Evolutionary conservation across 352 stramenopile species (phyloP).

Genomic region (Phytophthora meadii): DNA sequence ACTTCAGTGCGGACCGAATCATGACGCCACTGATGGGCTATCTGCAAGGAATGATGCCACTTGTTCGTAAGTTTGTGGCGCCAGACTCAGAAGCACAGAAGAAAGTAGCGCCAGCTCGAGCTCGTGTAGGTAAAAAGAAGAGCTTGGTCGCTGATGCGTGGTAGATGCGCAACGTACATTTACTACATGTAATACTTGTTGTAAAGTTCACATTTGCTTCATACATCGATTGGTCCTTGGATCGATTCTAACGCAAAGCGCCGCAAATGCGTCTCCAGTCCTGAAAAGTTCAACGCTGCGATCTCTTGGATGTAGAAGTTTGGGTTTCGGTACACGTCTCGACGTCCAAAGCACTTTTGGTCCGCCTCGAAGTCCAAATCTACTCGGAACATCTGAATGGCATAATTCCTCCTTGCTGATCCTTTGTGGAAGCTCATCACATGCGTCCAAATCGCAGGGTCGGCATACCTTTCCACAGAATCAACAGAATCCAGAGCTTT

Average conservation of each 20-base stretch:
- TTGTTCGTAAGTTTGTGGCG: conserved; percentile 8
- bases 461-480: conserved; percentile 16
- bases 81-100: background rate
- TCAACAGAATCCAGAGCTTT: conserved; percentile 6
- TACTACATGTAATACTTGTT: too few species aligned
- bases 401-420: conserved; percentile 40
- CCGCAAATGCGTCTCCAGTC: conserved; percentile 34
- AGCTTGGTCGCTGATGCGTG: too few species aligned
- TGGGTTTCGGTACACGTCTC: conserved; percentile 36
- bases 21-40: background rate
- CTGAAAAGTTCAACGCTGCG: conserved; percentile 20
- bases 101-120: too few species aligned
- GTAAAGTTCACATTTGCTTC: too few species aligned
- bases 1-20: background rate
- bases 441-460: conserved; percentile 68
- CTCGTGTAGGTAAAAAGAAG: too few species aligned
- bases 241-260: conserved; percentile 35
- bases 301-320: conserved; percentile 48
- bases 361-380: conserved; percentile 36
- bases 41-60: background rate
- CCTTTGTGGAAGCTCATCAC: conserved; percentile 54
- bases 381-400: conserved; percentile 47
- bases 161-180: too few species aligned
- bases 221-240: background rate
- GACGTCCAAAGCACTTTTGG: conserved; percentile 59